Evolutionary conservation across 805 yeast genomes (phyloP), one percentile per base, ranked within the genome.

Genomic region (Schizosaccharomyces osmophilus): DNA sequence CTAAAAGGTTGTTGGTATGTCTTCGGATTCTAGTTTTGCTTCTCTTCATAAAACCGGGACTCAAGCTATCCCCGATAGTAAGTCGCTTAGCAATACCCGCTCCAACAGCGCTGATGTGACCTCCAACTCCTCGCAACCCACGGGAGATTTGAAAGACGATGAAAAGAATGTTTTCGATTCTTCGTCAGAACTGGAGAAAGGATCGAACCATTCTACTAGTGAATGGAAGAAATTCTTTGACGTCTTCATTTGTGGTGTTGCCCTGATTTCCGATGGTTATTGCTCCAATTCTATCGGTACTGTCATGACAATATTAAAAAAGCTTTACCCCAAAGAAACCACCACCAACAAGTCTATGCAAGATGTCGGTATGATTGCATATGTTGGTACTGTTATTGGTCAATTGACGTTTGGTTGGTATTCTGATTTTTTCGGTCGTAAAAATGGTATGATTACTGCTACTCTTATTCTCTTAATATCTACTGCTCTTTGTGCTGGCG

Each of bases 361-460:
- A 36, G 17, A 41, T 17, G 24, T 57, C 11, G 43, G 48, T 57
- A 57, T 39, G 48, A 85, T 90, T 70, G 95, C 88, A 0, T 88
- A 89, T 68, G 96, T 79, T 5, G 97, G 97, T 67, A 87, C 90
- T 1, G 93, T 90, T 62, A 78, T 85, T 19, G 97, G 97, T 55
- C 89, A 83, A 76, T 75, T 89, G 58, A 61, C 76, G 0, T 89
- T 90, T 71, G 97, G 97, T 57, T 81, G 80, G 67, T 71, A 86
- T 55, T 79, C 95, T 31, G 97, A 90, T 73, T 78, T 82, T 68
- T 75, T 81, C 67, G 84, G 90, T 24, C 81, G 97, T 73, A 88
- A 84, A 67, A 72, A 76, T 6, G 95, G 94, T 48, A 88, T 90
- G 95, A 68, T 89, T 65, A 72, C 78, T 57, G 87, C 95, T 58